Conservation (phyloP, 1,139 yeast species). For the Pneumocystis jirovecii region DNA sequence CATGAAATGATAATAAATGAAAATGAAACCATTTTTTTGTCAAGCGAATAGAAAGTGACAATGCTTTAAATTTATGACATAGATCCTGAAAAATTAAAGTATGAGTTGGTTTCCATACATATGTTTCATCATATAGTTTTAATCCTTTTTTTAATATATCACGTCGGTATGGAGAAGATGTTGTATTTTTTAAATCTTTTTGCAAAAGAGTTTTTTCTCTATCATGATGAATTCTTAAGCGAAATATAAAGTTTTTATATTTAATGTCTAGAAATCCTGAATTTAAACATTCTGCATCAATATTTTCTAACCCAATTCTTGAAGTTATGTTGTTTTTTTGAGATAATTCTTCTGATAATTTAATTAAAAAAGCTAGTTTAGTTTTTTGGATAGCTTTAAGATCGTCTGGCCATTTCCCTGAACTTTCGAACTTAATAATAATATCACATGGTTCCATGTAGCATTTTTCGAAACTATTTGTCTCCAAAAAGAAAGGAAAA, state of each 20-base stretch:
- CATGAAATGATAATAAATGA: conserved; percentile 40
- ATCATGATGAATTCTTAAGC: conserved; percentile 17
- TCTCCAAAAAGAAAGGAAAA: conserved; percentile 1
- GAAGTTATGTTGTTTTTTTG: conserved; percentile 8
- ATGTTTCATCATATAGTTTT: conserved; percentile 33
- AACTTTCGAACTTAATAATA: conserved; percentile 72
- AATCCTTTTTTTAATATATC: conserved; percentile 8
- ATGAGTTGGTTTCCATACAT: conserved; percentile 61
- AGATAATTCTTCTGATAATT: conserved; percentile 44
- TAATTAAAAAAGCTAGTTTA: conserved; percentile 73
- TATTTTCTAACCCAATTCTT: conserved; percentile 10
- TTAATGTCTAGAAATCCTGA: conserved; percentile 14
- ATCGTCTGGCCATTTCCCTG: conserved; percentile 94
- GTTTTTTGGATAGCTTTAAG: conserved; percentile 69
- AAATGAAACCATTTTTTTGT: conserved; percentile 80
- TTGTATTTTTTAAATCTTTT: conserved; percentile 3
- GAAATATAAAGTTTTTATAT: conserved; percentile 14
- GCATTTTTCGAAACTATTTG: not conserved
- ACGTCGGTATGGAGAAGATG: conserved; percentile 1
- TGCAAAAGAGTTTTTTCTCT: conserved; percentile 14
- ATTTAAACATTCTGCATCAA: conserved; percentile 2
- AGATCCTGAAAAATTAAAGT: conserved; percentile 61
- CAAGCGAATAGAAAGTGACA: conserved; percentile 65
- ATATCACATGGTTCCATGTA: conserved; percentile 30
- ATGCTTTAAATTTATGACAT: conserved; percentile 58